These are phyloP conservation scores for Neohortaea acidophila DNA, from an alignment of 495 filamentous ascomycete genomes.

Conservation along the genomic window DNA sequence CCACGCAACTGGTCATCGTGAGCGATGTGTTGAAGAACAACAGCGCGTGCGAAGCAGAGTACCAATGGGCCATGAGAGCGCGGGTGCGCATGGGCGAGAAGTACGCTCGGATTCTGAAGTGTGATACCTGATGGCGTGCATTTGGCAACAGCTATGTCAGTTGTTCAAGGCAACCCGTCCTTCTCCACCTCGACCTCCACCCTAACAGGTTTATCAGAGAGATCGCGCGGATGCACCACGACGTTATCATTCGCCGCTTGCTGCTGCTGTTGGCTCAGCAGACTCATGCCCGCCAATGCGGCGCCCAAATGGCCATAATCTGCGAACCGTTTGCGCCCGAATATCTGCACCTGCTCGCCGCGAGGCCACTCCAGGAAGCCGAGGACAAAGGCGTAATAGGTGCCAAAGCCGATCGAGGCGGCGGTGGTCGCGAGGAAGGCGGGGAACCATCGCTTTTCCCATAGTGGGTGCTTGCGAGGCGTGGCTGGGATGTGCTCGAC, in stretches of 20 bases:
- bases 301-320: slow-evolving; percentile 15
- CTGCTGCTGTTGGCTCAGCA: slow-evolving; percentile 5
- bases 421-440: neutral
- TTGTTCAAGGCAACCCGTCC: neutral
- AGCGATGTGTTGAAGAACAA: neutral
- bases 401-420: neutral
- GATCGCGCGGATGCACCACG: neutral
- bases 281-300: slow-evolving; percentile 7
- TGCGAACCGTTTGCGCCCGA: slow-evolving; percentile 9
- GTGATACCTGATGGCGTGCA: too few relatives aligned
- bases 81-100: neutral
- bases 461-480: neutral
- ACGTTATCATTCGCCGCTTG: neutral
- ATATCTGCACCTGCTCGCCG: slow-evolving; percentile 12
- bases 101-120: too few relatives aligned
- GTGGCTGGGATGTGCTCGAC: neutral
- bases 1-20: neutral
- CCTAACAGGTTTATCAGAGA: neutral
- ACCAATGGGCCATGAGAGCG: neutral
- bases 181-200: slow-evolving; percentile 5
- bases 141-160: too few relatives aligned
- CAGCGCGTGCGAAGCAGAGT: neutral
- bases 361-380: slow-evolving; percentile 9
- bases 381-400: slow-evolving; percentile 3
- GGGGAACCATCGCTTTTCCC: slow-evolving; percentile 1